These are phyloP conservation scores for Trichoderma guizhouense DNA, from an alignment of 2,329 filamentous ascomycete genomes.

Conservation along the genomic window DNA sequence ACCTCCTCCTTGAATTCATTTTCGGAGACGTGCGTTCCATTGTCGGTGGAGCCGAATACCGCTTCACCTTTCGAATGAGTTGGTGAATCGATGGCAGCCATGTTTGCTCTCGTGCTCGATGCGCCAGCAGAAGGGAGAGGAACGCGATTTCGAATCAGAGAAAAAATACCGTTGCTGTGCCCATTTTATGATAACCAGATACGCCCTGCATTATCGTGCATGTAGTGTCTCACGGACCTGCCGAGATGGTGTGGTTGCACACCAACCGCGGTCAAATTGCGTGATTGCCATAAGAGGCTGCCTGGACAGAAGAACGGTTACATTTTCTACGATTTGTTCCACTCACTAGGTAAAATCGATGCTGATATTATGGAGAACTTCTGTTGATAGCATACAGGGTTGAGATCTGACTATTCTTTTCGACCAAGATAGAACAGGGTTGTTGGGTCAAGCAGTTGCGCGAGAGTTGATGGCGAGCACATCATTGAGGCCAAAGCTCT, in stretches of 20 bases:
- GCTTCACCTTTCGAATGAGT: background rate
- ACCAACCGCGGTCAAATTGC: slow-evolving; percentile 12
- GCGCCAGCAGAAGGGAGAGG: background rate
- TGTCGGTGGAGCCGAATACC: background rate
- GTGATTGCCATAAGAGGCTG: slow-evolving; percentile 3
- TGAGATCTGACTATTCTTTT: background rate
- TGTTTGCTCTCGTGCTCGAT: background rate
- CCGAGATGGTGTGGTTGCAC: slow-evolving; percentile 10
- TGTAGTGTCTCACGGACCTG: slow-evolving; percentile 5
- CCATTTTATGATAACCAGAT: background rate
- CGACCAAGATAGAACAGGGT: background rate
- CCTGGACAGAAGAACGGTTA: background rate
- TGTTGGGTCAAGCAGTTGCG: background rate
- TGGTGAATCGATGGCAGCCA: slow-evolving; percentile 3
- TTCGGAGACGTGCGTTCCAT: background rate
- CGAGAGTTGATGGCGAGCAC: background rate
- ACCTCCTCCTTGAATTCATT: slow-evolving; percentile 20
- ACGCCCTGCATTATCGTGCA: background rate
- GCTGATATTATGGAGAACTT: background rate
- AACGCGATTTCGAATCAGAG: background rate
- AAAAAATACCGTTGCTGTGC: background rate
- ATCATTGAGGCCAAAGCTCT: slow-evolving; percentile 1
- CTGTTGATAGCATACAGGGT: background rate
- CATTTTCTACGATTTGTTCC: background rate
- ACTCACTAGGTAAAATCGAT: background rate